Evolutionary conservation across 2,329 filamentous ascomycete genomes (phyloP), one percentile per base, ranked within the genome.

Genomic region (Scedosporium dehoogii): DNA sequence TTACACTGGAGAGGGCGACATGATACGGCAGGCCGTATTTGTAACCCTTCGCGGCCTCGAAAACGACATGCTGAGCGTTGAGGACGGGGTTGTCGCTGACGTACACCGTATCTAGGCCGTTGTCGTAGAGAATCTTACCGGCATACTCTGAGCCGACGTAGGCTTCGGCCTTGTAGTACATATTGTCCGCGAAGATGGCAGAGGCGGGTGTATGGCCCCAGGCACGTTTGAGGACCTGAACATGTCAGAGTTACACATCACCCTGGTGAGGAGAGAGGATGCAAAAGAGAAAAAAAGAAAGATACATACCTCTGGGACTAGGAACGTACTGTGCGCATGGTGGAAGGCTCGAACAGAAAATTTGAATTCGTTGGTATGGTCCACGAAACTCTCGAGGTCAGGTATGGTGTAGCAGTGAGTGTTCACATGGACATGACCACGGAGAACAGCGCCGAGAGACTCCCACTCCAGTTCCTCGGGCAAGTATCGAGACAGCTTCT

Each of bases 81-180:
- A 88, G 72, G 0, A 88, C 85, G 0, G 87, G 87, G 69, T 89
- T 90, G 69, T 89, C 86, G 64, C 82, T 85, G n/a, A 89, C 86
- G 66, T 87, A 89, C 23, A 88, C 81, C 1, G 85, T 80, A 0
- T 85, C 88, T 38, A 90, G 76, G 27, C 83, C 85, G 62, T 82
- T 79, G 23, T 89, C 85, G 66, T 85, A 85, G 0, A 90, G 77
- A 3, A 85, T 78, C 69, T 87, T 88, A 27, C 86, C 86, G 1
- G 86, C 86, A 64, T 82, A 82, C 69, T 88, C 84, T 10, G 85
- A 87, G 0, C 81, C 86, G 4, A 82, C 75, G 66, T 86, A 88
- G 0, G 85, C 76, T 73, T 90, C 87, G 1, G 81, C 78, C 73
- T 90, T 89, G 78, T 89, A 90, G 70, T 83, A 87, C 83, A 88